Percentiles rank a stretch among this genome's conserved stretches.
These are phyloP conservation scores for Pleurotus tuoliensis DNA, from an alignment of 768 basidiomycete genomes.

Conservation along the genomic window DNA sequence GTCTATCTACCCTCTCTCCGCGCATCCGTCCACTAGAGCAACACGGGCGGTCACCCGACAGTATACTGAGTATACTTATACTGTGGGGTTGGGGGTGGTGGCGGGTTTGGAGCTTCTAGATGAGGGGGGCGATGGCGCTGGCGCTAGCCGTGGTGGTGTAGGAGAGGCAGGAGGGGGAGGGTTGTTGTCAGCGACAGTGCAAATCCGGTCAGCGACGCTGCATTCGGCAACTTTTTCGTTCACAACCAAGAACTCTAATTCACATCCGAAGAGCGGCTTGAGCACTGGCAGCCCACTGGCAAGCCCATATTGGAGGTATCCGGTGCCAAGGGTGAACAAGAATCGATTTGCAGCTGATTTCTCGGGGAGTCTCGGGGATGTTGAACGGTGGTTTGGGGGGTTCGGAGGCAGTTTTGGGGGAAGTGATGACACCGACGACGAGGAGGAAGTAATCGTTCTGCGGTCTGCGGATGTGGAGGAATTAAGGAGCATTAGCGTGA, in stretches of 20 bases:
- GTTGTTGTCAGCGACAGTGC: too few species aligned
- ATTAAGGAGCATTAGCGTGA: neutral
- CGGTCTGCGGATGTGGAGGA: conserved; percentile 6
- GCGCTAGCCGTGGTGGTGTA: too few species aligned
- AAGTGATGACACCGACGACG: neutral
- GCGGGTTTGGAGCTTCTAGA: too few species aligned
- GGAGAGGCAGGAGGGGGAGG: too few species aligned
- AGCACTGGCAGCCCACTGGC: too few species aligned
- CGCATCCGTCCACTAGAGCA: too few species aligned
- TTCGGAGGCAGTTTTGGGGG: neutral
- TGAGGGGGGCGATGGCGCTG: too few species aligned
- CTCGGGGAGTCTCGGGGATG: neutral
- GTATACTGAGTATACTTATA: too few species aligned
- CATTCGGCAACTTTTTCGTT: neutral
- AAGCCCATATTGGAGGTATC: neutral
- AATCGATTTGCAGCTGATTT: conserved; percentile 4
- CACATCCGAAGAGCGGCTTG: neutral
- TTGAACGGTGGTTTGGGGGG: neutral
- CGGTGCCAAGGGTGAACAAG: neutral
- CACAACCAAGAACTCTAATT: neutral
- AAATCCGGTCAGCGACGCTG: neutral
- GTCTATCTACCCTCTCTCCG: too few species aligned
- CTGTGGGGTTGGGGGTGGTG: too few species aligned
- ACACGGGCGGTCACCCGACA: too few species aligned
- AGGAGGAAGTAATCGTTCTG: conserved; percentile 3